Evolutionary conservation across 257 asterid genomes (phyloP), one percentile per base, ranked within the genome.

Genomic region (Nicotiana paniculata): DNA sequence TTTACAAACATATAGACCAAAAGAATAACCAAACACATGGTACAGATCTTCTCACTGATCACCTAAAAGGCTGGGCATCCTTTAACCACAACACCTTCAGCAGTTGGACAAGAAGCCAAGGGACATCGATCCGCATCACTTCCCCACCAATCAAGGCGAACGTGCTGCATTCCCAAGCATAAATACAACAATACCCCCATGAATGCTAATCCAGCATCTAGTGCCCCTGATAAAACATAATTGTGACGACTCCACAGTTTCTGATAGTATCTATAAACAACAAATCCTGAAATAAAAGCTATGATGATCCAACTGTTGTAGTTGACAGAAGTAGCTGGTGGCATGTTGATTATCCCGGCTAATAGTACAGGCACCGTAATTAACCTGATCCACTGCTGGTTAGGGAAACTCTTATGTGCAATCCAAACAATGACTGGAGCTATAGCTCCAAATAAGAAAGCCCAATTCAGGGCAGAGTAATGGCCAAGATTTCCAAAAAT

Each of bases 141-240:
- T 69, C 91, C 81, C 35, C 97, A 95, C 97, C 97, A 95, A 3
- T 89, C 84, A 1, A 93, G 86, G 4, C 80, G 30, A 3, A 92
- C 32, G 6, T 81, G 87, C 3, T 85, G 18, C 21, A 83, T 67
- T 62, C 87, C 93, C 81, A 95, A 85, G 3, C 92, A 65, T 32
- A 93, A 84, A 82, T 82, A 95, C 10, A 92, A 77, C 77, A 93
- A 21, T 54, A 95, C 90, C 1, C 88, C 97, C 95, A 93, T 82
- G 86, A 93, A 95, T 0, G 98, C 98, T 3, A 93, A 77, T 18
- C 97, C 98, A 6, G 97, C 94, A 30, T 90, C 91, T 9, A 95
- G 86, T 9, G 92, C 96, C 0, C 24, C 96, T 3, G 93, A 91
- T 86, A 95, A 26, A 3, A 95, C 91, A 32, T 93, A 92, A 39